Evolutionary conservation across 2,329 filamentous ascomycete species (phyloP), one percentile per base, ranked within the genome.

Genomic region (Fusarium zealandicum): DNA sequence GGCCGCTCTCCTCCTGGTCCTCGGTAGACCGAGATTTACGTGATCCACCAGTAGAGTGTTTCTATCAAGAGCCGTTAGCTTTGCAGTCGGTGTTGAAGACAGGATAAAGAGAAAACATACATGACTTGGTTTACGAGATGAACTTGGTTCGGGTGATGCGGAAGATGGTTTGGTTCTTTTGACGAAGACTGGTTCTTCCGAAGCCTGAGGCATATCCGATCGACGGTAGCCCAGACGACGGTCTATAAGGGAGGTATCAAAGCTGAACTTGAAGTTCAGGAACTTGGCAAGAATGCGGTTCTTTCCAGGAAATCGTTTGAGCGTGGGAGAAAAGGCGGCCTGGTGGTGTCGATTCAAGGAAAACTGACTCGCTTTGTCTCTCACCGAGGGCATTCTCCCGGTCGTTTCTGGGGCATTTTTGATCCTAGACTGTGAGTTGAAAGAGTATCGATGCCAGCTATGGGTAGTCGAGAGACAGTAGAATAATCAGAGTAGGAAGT

Each of bases 321-420:
- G 33, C 42, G 38, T 17, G 17, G 46, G 41, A 37, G 35, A 39
- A 17, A 50, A 33, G 35, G 32, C 39, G 52, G 18, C 20, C 54
- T 32, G 59, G 14, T 30, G 50, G 28, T 44, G 56, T 33, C 48
- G 54, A 44, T 44, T 49, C 38, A 52, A 60, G 54, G 64, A 67
- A 46, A 63, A 66, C 44, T 57, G 54, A 41, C 54, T 65, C 52
- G 64, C 65, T 58, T 67, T 67, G 54, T 67, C 65, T 60, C 50
- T 61, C 59, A 66, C 65, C 39, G 65, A 66, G 59, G 65, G 65
- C 65, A 67, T 67, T 60, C 64, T 67, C 45, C 39, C 25, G 33
- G 40, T 41, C 37, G 35, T 42, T 51, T 33, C 42, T 55, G 40
- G 53, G 42, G 46, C 63, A 66, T 65, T 17, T 54, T 59, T 61